Evolutionary conservation across 2,329 filamentous ascomycete genomes (phyloP).

Genomic region (Fonsecaea monophora): DNA sequence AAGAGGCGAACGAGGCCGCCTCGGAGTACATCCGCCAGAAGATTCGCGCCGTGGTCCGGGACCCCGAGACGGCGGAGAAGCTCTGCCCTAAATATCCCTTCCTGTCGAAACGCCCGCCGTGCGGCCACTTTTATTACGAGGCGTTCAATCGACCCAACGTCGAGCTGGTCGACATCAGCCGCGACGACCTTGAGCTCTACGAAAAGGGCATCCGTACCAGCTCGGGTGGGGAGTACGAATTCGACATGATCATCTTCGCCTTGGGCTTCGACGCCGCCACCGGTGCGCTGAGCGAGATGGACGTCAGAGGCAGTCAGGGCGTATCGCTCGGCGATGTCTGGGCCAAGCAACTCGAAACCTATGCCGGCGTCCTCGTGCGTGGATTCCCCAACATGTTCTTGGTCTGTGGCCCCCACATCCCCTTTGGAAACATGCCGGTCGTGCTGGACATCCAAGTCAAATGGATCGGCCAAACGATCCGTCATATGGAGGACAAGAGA

Average conservation of each 20-base stretch:
- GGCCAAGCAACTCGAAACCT: conserved; percentile 44
- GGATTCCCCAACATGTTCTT: conserved; percentile 54
- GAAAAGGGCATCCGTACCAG: conserved; percentile 49
- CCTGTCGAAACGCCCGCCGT: conserved; percentile 57
- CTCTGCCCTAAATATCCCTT: conserved; percentile 64
- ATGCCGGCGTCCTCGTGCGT: conserved; percentile 49
- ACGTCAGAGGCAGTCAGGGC: conserved; percentile 48
- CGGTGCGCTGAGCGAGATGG: conserved; percentile 48
- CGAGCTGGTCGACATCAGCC: conserved; percentile 53
- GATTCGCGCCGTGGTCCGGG: conserved; percentile 57
- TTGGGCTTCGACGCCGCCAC: conserved; percentile 47
- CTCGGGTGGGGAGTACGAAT: conserved; percentile 41
- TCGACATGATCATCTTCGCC: conserved; percentile 51
- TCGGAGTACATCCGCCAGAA: conserved; percentile 64
- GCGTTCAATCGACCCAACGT: conserved; percentile 56
- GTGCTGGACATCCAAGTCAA: conserved; percentile 14
- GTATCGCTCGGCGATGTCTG: conserved; percentile 45
- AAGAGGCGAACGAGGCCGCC: conserved; percentile 58
- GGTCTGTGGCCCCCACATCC: conserved; percentile 16
- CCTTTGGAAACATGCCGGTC: conserved; percentile 9
- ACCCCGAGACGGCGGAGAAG: conserved; percentile 58
- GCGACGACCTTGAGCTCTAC: conserved; percentile 51
- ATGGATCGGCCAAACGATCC: conserved; percentile 18
- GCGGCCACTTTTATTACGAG: conserved; percentile 61
- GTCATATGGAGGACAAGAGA: neutral